Percentiles rank a stretch among this genome's conserved stretches.
These are phyloP conservation scores for Tulasnella sp. DNA, from an alignment of 768 basidiomycete species.

Conservation along the genomic window DNA sequence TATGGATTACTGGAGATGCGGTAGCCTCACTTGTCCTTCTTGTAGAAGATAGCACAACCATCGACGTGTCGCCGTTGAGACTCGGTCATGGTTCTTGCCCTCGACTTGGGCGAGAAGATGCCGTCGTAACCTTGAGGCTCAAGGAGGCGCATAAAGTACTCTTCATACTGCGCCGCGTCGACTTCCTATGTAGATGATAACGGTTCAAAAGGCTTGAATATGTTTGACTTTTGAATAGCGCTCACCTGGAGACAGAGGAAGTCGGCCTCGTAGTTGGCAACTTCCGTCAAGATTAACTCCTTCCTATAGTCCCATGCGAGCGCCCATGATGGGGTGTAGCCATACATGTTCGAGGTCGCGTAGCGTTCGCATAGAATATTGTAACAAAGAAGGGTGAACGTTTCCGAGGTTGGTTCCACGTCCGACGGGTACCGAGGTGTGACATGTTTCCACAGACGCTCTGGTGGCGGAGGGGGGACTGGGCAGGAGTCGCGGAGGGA, in stretches of 20 bases:
- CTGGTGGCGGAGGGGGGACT: conserved; percentile 65
- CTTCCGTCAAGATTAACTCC: conserved; percentile 74
- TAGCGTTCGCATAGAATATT: conserved; percentile 90
- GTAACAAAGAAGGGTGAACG: conserved; percentile 73
- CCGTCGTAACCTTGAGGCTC: conserved; percentile 75
- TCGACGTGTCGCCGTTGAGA: conserved; percentile 81
- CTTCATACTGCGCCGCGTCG: conserved; percentile 84
- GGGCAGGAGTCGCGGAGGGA: conserved; percentile 93
- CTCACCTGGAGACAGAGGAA: conserved; percentile 72
- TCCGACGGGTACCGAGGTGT: conserved; percentile 42
- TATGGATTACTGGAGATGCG: background rate
- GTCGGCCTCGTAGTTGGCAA: conserved; percentile 71
- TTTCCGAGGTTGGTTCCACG: conserved; percentile 53
- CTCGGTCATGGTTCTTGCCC: conserved; percentile 87
- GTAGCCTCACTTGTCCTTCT: conserved; percentile 61
- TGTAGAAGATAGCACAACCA: conserved; percentile 95
- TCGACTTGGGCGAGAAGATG: conserved; percentile 81
- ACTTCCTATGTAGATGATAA: conserved; percentile 44
- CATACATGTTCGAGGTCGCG: conserved; percentile 82
- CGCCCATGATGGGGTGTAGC: conserved; percentile 96
- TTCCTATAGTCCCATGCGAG: conserved; percentile 92
- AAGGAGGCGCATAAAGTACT: conserved; percentile 71
- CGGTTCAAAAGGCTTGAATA: background rate
- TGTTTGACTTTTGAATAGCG: too few species aligned
- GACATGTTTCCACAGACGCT: conserved; percentile 63